Conservation (phyloP, 139 green algal species). For the Picochlorum sp. region DNA sequence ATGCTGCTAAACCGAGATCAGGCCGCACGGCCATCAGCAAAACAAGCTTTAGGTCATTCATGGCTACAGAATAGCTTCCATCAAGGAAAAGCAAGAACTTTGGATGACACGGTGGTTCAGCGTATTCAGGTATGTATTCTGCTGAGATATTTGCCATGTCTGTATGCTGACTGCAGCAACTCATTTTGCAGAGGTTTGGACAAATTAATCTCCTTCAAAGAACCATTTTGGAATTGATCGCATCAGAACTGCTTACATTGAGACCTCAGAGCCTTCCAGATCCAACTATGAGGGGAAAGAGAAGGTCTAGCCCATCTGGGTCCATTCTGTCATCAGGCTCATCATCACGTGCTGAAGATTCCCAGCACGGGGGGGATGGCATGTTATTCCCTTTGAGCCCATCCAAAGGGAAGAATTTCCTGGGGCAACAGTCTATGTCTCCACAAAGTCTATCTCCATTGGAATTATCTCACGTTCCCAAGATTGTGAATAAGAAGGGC, state of each 20-base stretch:
- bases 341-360: too few relatives aligned
- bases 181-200: slow-evolving; percentile 52
- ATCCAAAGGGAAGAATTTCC: too few relatives aligned
- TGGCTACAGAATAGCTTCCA: slow-evolving; percentile 54
- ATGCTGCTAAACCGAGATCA: slow-evolving; percentile 72
- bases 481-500: slow-evolving; percentile 10
- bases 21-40: slow-evolving; percentile 46
- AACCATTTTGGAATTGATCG: slow-evolving; percentile 83
- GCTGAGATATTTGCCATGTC: background rate
- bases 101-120: slow-evolving; percentile 70
- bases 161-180: background rate
- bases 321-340: slow-evolving; percentile 20
- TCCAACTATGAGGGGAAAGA: slow-evolving; percentile 1
- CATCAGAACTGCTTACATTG: slow-evolving; percentile 63
- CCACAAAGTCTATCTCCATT: too few relatives aligned
- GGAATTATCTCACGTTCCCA: slow-evolving; percentile 10
- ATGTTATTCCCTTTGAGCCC: too few relatives aligned
- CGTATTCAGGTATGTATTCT: slow-evolving; percentile 24
- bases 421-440: too few relatives aligned
- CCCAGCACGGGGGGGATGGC: too few relatives aligned
- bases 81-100: slow-evolving; percentile 21
- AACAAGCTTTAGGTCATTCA: slow-evolving; percentile 64
- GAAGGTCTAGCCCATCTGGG: slow-evolving; percentile 5
- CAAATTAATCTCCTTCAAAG: slow-evolving; percentile 59
- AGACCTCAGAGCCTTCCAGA: slow-evolving; percentile 8